Conservation (phyloP, 345 rosid genomes). For the Citrus glauca region DNA sequence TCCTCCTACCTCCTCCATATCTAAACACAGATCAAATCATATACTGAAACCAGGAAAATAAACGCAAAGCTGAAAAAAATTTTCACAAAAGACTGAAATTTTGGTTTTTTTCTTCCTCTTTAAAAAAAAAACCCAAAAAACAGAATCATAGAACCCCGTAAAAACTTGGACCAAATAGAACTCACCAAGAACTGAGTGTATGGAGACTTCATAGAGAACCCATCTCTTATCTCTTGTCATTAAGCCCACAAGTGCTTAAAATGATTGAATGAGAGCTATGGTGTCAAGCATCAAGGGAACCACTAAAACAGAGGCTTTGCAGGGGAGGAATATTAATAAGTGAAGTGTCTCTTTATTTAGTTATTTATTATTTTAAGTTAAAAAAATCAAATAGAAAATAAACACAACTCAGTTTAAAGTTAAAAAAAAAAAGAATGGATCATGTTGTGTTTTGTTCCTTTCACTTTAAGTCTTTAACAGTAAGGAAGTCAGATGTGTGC, state of each 20-base stretch:
- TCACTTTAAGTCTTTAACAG: slow-evolving; percentile 28
- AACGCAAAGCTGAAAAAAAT: not conserved
- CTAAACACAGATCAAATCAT: slow-evolving; percentile 13
- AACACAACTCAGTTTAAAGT: slow-evolving; percentile 8
- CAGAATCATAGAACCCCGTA: slow-evolving; percentile 24
- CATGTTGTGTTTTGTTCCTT: slow-evolving; percentile 26
- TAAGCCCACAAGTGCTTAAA: slow-evolving; percentile 25
- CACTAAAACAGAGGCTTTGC: slow-evolving; percentile 32
- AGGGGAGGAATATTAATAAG: slow-evolving; percentile 20
- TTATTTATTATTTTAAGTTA: not conserved
- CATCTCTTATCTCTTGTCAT: slow-evolving; percentile 30
- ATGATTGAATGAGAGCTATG: slow-evolving; percentile 43
- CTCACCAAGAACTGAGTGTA: slow-evolving; percentile 27
- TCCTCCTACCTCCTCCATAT: not conserved
- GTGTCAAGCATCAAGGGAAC: slow-evolving; percentile 73
- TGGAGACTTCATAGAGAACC: slow-evolving; percentile 20
- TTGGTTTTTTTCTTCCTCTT: not conserved
- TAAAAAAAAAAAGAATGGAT: slow-evolving; percentile 25
- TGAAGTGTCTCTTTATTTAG: slow-evolving; percentile 20
- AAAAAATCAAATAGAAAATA: not conserved
- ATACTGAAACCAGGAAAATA: slow-evolving; percentile 2
- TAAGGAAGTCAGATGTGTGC: slow-evolving; percentile 7
- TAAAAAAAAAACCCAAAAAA: slow-evolving; percentile 10
- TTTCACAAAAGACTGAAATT: slow-evolving; percentile 5
- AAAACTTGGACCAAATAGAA: not conserved